Base-by-base conservation (phyloP, 164 flowering plant species). In the Saururus chinensis region DNA sequence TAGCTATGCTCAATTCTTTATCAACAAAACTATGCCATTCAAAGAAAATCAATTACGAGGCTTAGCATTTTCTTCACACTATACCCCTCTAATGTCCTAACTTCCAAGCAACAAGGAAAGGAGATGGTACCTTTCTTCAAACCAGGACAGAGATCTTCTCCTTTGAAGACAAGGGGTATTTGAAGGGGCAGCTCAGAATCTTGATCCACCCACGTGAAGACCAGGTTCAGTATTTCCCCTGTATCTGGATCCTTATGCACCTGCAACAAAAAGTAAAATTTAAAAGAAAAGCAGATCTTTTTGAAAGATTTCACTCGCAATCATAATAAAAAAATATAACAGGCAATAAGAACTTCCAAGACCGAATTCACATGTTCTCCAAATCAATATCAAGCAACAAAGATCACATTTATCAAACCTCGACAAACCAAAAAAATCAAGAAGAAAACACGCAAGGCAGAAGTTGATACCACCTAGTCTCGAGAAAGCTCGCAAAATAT, bases 161-260 rank as follows among this genome's bases (percentile, higher is more conserved):
- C 98, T 74, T 81, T 89, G 69, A 84, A 79, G 58, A 86, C 90
- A 60, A 89, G 56, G 0, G 97, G 97, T 62, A 93, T 87, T 67
- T 86, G 82, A 57, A 92, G 89, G 60, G 72, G 79, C 76, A 89
- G 60, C 25, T 80, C 68, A 0, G 82, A 64, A 22, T 85, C 85
- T 0, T 80, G 82, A 37, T 89, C 86, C 4, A 93, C 97, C 98
- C 98, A 89, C 9, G 74, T 85, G 61, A 92, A 81, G 59, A 86
- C 96, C 78, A 92, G 63, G 64, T 92, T 92, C 76, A 86, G 56
- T 51, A 92, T 73, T 55, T 76, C 66, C 41, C 93, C 93, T 0
- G 79, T 77, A 62, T 79, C 82, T n/a, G 75, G 69, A 45, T 84
- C 76, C 74, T 72, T 80, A 66, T 88, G 95, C 71, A 91, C 62